Conservation (phyloP, 2,329 filamentous ascomycete genomes). For the Chaetomium sp. region DNA sequence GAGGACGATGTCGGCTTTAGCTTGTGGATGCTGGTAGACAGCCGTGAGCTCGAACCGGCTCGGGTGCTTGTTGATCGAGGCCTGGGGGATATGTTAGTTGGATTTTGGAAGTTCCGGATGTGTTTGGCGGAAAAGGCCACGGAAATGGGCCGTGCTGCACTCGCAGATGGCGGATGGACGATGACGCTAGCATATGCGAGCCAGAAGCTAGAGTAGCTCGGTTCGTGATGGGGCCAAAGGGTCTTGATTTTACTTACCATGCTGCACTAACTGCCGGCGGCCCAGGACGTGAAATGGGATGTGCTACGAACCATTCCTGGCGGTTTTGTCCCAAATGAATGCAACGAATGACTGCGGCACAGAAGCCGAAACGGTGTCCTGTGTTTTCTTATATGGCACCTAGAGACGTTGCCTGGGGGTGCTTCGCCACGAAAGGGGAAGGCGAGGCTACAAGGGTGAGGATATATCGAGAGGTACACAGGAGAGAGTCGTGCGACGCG, state of each 20-base stretch:
- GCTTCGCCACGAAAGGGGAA: constrained; percentile 8
- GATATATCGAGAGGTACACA: neutral
- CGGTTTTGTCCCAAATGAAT: neutral
- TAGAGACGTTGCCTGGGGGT: constrained; percentile 6
- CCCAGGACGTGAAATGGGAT: constrained; percentile 15
- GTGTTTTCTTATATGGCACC: constrained; percentile 23
- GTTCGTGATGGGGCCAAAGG: neutral
- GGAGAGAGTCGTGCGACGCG: constrained; percentile 28
- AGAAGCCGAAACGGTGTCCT: neutral
- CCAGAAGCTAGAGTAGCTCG: neutral
- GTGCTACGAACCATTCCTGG: constrained; percentile 22
- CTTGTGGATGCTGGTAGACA: constrained; percentile 61
- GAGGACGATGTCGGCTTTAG: constrained; percentile 66
- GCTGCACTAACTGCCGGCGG: constrained; percentile 25
- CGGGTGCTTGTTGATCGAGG: constrained; percentile 52
- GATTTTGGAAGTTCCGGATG: neutral
- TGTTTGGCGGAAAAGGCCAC: neutral
- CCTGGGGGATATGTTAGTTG: constrained; percentile 40
- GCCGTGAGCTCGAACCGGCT: constrained; percentile 60
- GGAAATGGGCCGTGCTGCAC: constrained; percentile 21
- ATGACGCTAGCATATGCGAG: neutral
- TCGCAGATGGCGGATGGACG: neutral
- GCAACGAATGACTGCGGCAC: neutral
- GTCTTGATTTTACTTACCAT: constrained; percentile 28
- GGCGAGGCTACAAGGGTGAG: constrained; percentile 3